Evolutionary conservation across 2,329 filamentous ascomycete genomes (phyloP).

Genomic region (Cladophialophora immunda): DNA sequence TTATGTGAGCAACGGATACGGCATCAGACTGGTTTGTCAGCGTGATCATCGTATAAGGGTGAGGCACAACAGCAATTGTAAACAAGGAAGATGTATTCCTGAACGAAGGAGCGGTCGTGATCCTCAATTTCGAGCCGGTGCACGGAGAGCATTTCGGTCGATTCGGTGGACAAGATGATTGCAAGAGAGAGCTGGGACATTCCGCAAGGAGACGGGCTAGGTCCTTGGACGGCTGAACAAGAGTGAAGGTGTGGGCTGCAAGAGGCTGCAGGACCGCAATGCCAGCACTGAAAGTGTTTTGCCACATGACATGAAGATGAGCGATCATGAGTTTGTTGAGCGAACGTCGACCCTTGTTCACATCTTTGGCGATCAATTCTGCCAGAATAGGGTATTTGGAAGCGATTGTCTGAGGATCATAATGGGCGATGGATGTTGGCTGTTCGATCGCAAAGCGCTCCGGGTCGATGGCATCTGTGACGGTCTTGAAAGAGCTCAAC

Average conservation of each 20-base stretch:
- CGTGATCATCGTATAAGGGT: conserved; percentile 83
- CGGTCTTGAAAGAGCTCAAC: conserved; percentile 65
- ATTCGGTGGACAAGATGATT: conserved; percentile 85
- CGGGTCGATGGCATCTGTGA: conserved; percentile 69
- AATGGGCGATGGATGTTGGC: conserved; percentile 77
- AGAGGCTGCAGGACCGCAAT: conserved; percentile 84
- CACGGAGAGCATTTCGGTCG: conserved; percentile 77
- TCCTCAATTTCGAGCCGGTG: conserved; percentile 69
- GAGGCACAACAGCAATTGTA: conserved; percentile 86
- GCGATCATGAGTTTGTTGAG: conserved; percentile 81
- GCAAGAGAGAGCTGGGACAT: conserved; percentile 77
- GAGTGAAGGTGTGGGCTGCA: conserved; percentile 75
- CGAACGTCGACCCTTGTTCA: conserved; percentile 68
- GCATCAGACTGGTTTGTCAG: conserved; percentile 69
- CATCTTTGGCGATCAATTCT: conserved; percentile 66
- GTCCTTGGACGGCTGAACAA: conserved; percentile 74
- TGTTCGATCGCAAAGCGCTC: conserved; percentile 73
- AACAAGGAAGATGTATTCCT: conserved; percentile 76
- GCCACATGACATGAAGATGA: conserved; percentile 87
- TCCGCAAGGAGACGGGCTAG: conserved; percentile 78
- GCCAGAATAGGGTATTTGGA: conserved; percentile 73
- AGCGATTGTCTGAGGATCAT: conserved; percentile 70
- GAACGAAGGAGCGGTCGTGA: conserved; percentile 73
- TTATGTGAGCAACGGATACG: conserved; percentile 71
- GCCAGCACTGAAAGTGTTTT: conserved; percentile 77